Percentiles rank a stretch among this genome's conserved stretches.
Evolutionary conservation across 768 basidiomycete genomes (phyloP).

Genomic region (Sporobolomyces pararoseus): DNA sequence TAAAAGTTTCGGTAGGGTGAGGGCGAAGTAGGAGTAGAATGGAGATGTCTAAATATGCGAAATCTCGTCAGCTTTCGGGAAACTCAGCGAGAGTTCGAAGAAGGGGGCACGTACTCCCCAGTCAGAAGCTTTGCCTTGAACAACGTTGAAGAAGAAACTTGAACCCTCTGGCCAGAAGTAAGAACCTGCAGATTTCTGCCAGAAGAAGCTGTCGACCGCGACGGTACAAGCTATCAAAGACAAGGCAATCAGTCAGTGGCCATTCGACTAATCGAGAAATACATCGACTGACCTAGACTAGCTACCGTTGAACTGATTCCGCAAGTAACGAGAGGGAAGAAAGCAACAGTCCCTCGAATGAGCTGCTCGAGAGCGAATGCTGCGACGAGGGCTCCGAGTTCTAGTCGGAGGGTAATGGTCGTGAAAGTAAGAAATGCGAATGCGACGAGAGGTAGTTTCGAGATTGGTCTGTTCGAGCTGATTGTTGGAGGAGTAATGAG

Average conservation of each 20-base stretch:
- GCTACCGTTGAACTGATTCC: slow-evolving; percentile 56
- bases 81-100: not conserved
- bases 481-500: slow-evolving; percentile 3
- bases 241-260: not conserved
- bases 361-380: slow-evolving; percentile 54
- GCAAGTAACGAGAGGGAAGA: slow-evolving; percentile 19
- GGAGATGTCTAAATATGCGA: slow-evolving; percentile 62
- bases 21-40: slow-evolving; percentile 61
- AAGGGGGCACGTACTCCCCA: slow-evolving; percentile 93
- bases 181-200: slow-evolving; percentile 54
- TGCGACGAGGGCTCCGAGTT: slow-evolving; percentile 65
- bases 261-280: not conserved
- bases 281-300: slow-evolving; percentile 58
- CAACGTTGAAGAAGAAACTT: slow-evolving; percentile 76
- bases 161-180: slow-evolving; percentile 79
- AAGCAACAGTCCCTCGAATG: not conserved
- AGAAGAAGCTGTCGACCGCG: slow-evolving; percentile 77
- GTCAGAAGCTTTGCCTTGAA: slow-evolving; percentile 75
- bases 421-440: slow-evolving; percentile 65
- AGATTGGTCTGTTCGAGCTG: slow-evolving; percentile 50
- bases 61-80: slow-evolving; percentile 10
- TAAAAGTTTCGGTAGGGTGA: slow-evolving; percentile 72
- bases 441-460: slow-evolving; percentile 50
- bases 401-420: slow-evolving; percentile 71
- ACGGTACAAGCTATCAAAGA: slow-evolving; percentile 59